Percentiles rank a stretch among this genome's conserved stretches.
phyloP scores from a whole-genome alignment of 2,329 filamentous ascomycete genomes.

The Sphaerulina musiva region DNA sequence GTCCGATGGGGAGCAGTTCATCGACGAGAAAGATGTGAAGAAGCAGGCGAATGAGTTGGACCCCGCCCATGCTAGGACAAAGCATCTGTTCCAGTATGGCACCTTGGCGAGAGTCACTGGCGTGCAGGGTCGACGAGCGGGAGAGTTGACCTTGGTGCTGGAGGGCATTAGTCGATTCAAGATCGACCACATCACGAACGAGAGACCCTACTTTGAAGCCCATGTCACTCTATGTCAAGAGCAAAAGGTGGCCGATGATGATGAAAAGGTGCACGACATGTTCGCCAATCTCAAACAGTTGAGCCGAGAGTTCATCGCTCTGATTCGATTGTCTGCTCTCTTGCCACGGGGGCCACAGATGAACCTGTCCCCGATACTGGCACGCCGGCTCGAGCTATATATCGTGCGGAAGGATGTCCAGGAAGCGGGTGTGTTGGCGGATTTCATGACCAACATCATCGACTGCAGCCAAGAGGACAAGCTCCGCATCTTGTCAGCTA shows the following conservation, averaged over 20 bases:
- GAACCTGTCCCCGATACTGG: constrained; percentile 74
- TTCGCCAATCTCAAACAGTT: constrained; percentile 78
- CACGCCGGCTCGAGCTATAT: constrained; percentile 76
- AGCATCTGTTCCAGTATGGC: constrained; percentile 74
- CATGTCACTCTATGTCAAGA: constrained; percentile 68
- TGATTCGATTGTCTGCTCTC: constrained; percentile 79
- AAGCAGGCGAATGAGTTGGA: constrained; percentile 52
- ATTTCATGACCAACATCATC: constrained; percentile 93
- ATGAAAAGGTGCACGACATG: constrained; percentile 57
- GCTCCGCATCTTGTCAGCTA: constrained; percentile 72
- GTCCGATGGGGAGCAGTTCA: constrained; percentile 66
- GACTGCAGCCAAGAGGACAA: constrained; percentile 88
- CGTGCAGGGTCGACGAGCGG: constrained; percentile 43
- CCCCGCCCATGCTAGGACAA: constrained; percentile 39
- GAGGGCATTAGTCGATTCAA: constrained; percentile 75
- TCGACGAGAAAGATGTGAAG: constrained; percentile 55
- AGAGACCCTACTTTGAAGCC: constrained; percentile 80
- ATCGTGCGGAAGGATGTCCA: constrained; percentile 74
- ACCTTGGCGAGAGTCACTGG: constrained; percentile 55
- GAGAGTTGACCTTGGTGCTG: constrained; percentile 72
- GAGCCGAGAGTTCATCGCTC: constrained; percentile 76
- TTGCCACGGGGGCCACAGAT: constrained; percentile 61
- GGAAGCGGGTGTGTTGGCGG: constrained; percentile 79
- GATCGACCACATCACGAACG: constrained; percentile 66
- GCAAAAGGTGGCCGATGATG: constrained; percentile 38